Conservation (phyloP, 495 filamentous ascomycete species). For the Penicillium soppii region DNA sequence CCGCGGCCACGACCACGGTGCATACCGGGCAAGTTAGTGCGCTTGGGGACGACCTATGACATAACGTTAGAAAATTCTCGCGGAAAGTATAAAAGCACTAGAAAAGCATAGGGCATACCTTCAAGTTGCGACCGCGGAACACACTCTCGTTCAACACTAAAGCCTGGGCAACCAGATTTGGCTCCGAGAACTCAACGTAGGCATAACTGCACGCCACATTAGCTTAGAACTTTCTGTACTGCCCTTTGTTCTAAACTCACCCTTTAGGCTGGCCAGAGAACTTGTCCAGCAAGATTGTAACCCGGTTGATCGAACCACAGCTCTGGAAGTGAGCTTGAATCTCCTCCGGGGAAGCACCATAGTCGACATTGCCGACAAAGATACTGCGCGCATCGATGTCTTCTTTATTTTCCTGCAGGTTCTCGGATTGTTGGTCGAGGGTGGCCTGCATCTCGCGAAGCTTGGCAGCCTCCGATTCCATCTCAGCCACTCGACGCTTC, state of each 20-base stretch:
- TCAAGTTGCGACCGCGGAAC: slow-evolving; percentile 91
- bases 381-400: slow-evolving; percentile 94
- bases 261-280: slow-evolving; percentile 98
- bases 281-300: slow-evolving; percentile 97
- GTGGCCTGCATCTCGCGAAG: slow-evolving; percentile 93
- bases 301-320: slow-evolving; percentile 95
- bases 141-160: slow-evolving; percentile 95
- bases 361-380: slow-evolving; percentile 99
- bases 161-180: slow-evolving; percentile 87
- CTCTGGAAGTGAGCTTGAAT: slow-evolving; percentile 99
- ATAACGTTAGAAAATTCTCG: slow-evolving; percentile 3
- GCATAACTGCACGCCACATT: slow-evolving; percentile 73
- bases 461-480: slow-evolving; percentile 97
- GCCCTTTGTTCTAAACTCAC: slow-evolving; percentile 50
- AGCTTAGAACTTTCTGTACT: slow-evolving; percentile 33
- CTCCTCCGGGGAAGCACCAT: slow-evolving; percentile 95
- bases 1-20: slow-evolving; percentile 75
- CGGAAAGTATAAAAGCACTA: neutral
- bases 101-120: slow-evolving; percentile 57
- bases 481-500: slow-evolving; percentile 97
- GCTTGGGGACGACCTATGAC: slow-evolving; percentile 83
- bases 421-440: slow-evolving; percentile 79
- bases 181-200: slow-evolving; percentile 98
- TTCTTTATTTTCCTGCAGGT: slow-evolving; percentile 87
- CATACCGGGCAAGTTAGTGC: slow-evolving; percentile 96